Evolutionary conservation across 441 rosid species (phyloP).

Genomic region (Erodium moschatum): DNA sequence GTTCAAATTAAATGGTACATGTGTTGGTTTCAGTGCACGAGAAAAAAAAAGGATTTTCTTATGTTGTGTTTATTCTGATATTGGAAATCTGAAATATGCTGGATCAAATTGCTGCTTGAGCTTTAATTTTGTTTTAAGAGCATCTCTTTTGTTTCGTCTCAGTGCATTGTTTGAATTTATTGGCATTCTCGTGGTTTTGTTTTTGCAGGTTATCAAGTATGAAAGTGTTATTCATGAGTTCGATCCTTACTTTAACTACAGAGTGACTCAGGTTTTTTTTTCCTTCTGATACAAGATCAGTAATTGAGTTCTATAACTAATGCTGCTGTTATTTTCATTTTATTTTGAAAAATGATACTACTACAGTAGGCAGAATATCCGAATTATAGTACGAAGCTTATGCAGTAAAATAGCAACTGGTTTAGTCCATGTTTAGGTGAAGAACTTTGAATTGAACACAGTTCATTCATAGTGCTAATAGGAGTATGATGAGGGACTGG

Average conservation of each 20-base stretch:
- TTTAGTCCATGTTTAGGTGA: background rate
- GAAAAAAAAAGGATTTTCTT: background rate
- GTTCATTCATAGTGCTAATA: no score
- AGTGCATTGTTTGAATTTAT: background rate
- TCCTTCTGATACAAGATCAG: conserved; percentile 3
- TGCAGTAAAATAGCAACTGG: background rate
- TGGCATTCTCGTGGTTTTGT: conserved; percentile 8
- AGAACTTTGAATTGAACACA: background rate
- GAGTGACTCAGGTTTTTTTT: conserved; percentile 79
- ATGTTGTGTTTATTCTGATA: background rate
- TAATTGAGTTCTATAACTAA: background rate
- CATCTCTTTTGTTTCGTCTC: background rate
- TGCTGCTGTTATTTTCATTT: background rate
- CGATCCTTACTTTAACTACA: conserved; percentile 94
- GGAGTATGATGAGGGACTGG: background rate
- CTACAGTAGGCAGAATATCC: background rate
- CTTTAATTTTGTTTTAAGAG: background rate
- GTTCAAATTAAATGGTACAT: no score
- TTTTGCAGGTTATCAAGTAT: conserved; percentile 81
- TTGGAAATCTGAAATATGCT: background rate
- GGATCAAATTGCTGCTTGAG: background rate
- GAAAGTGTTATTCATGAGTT: conserved; percentile 98
- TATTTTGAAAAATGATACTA: background rate
- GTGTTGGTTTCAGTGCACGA: no score
- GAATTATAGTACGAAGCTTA: background rate